phyloP scores from a whole-genome alignment of 129 eudicot genomes.

The Chrysanthemum lavandulifolium region DNA sequence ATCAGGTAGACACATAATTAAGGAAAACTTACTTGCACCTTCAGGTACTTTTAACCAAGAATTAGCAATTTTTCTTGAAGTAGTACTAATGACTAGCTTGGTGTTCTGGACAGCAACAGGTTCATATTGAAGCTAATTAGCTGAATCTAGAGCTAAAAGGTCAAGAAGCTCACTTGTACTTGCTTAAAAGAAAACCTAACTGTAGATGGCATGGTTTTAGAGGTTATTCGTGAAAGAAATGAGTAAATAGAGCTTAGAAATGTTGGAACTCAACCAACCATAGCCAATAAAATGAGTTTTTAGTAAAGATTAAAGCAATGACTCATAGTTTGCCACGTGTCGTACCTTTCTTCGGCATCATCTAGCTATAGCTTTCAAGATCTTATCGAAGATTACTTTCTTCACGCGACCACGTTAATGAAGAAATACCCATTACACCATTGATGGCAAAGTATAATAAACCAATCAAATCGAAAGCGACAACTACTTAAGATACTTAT shows the following conservation, averaged over 20 bases:
- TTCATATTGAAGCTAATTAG: slow-evolving; percentile 1
- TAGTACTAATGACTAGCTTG: slow-evolving; percentile 9
- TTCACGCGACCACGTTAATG: slow-evolving; percentile 29
- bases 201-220: slow-evolving; percentile 22
- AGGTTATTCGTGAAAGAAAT: slow-evolving; percentile 21
- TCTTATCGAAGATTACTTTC: slow-evolving; percentile 33
- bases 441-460: background rate
- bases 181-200: slow-evolving; percentile 31
- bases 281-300: slow-evolving; percentile 33
- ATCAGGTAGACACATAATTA: slow-evolving; percentile 10
- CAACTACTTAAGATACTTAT: background rate
- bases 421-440: slow-evolving; percentile 23
- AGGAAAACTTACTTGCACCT: slow-evolving; percentile 28
- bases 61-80: background rate
- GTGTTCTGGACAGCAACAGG: slow-evolving; percentile 14
- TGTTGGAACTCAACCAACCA: slow-evolving; percentile 57
- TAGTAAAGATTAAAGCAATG: slow-evolving; percentile 42
- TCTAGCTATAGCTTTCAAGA: slow-evolving; percentile 25
- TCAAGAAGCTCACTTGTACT: slow-evolving; percentile 26
- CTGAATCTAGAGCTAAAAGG: slow-evolving; percentile 24
- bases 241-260: slow-evolving; percentile 36
- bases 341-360: slow-evolving; percentile 32
- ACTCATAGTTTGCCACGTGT: slow-evolving; percentile 45
- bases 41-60: slow-evolving; percentile 18
- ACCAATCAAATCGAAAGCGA: slow-evolving; percentile 2